A percentile compares a stretch with the other conserved stretches of the same genome.
Evolutionary conservation across 1,284 basidiomycete species (phyloP).

Genomic region (Porogramme epimiltina): DNA sequence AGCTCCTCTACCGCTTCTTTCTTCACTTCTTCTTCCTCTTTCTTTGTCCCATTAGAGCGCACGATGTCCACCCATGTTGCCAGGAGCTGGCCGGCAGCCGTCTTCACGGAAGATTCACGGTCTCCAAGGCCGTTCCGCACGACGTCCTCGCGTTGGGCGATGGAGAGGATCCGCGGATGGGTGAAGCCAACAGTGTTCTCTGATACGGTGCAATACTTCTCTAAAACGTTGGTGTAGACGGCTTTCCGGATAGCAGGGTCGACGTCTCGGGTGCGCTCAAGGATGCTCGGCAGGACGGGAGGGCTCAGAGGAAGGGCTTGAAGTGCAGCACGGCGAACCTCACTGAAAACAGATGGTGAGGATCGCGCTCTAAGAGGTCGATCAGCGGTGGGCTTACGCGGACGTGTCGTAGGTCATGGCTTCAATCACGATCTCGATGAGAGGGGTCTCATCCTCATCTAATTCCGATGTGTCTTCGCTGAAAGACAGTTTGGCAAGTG

Average conservation of each 20-base stretch:
- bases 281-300: conserved; percentile 65
- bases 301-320: conserved; percentile 74
- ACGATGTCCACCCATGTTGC: conserved; percentile 73
- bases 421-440: conserved; percentile 73
- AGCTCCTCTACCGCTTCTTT: conserved; percentile 19
- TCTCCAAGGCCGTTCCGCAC: conserved; percentile 87
- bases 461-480: conserved; percentile 75
- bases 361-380: neutral
- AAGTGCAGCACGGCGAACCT: conserved; percentile 88
- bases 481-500: conserved; percentile 82
- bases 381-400: conserved; percentile 58
- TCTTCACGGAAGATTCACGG: conserved; percentile 80
- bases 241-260: conserved; percentile 84
- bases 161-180: conserved; percentile 70
- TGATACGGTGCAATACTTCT: conserved; percentile 29
- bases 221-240: conserved; percentile 75
- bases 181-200: conserved; percentile 49
- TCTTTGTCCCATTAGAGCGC: conserved; percentile 39
- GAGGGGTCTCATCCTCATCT: conserved; percentile 65
- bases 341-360: conserved; percentile 47
- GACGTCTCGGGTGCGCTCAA: conserved; percentile 84
- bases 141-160: conserved; percentile 78
- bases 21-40: conserved; percentile 37
- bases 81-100: conserved; percentile 80
- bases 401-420: conserved; percentile 77